Base-by-base conservation (phyloP, 257 asterid species). In the Handroanthus guayacan region DNA sequence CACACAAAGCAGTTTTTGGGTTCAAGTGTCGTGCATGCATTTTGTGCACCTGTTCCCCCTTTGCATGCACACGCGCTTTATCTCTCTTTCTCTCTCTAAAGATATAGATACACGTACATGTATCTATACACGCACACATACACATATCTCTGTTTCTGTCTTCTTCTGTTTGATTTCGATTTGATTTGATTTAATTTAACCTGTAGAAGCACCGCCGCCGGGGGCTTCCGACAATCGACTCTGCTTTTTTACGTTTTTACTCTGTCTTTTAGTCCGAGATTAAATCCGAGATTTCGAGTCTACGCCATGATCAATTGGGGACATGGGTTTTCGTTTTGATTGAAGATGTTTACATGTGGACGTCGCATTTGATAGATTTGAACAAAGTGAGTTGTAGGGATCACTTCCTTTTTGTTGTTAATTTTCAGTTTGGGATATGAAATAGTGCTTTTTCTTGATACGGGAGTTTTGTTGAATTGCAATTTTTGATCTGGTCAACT, bases 21-120 rank as follows among this genome's bases (percentile, higher is more conserved):
- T 81, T 84, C 81, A 81, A 73, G 83, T 79, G 90, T 90, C 91
- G 93, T 90, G 96, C 93, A 90, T 90, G 96, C 96, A 88, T 82
- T 90, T 88, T 84, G 83, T 83, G 87, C 82, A 79, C 79, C 81
- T 85, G 56, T 82, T 72, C 43, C 55, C 38, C 55, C 71, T 72
- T 78, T 86, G 92, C 90, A 88, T 88, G 92, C 87, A 84, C 78
- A 25, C 86, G 76, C 81, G 73, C 83, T 71, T 52, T 78, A 78
- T 84, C 79, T 82, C 81, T 82, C 82, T 69, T 14, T 78, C 75
- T 62, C 79, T 77, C 77, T 77, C 83, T 80, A 80, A 36, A 68
- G 78, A 63, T 38, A 75, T 63, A 67, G 14, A 54, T 44, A 44
- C 77, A 61, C 25, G 43, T 51, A 38, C 48, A 31, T 47, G 18